Conservation (phyloP, 768 basidiomycete species). For the Hygrophorus russula region DNA sequence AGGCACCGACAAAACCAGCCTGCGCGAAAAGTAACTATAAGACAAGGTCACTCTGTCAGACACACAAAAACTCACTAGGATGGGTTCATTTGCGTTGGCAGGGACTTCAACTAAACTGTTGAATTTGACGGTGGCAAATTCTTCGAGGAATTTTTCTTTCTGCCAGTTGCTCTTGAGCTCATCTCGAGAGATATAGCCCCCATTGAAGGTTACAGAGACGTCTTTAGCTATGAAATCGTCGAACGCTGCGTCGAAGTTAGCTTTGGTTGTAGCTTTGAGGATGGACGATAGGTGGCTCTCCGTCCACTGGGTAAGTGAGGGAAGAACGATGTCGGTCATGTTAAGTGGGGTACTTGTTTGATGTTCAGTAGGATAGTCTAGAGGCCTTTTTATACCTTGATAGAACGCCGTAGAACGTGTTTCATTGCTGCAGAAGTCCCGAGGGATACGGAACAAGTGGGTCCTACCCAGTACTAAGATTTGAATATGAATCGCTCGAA, state of each 20-base stretch:
- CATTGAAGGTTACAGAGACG: conserved; percentile 27
- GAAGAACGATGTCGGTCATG: conserved; percentile 5
- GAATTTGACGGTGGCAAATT: conserved; percentile 16
- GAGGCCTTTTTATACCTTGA: too few relatives aligned
- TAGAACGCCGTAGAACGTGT: too few relatives aligned
- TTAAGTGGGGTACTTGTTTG: too few relatives aligned
- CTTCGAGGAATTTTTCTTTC: conserved; percentile 13
- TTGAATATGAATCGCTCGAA: too few relatives aligned
- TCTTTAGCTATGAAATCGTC: conserved; percentile 26
- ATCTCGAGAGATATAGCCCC: conserved; percentile 21
- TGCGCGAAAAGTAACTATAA: background rate
- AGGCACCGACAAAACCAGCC: conserved; percentile 12
- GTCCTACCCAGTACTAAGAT: too few relatives aligned
- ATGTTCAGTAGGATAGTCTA: too few relatives aligned
- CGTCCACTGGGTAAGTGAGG: conserved; percentile 27
- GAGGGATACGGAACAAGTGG: too few relatives aligned
- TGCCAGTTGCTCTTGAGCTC: conserved; percentile 27
- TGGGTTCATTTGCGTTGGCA: conserved; percentile 3
- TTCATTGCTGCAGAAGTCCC: too few relatives aligned
- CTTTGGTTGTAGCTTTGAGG: conserved; percentile 23
- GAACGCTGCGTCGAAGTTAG: conserved; percentile 26
- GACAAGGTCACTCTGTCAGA: background rate
- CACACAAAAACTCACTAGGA: background rate
- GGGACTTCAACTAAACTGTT: conserved; percentile 17
- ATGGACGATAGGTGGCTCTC: conserved; percentile 22